These are phyloP conservation scores for Clonostachys rosea DNA, from an alignment of 2,329 filamentous ascomycete species.

Conservation along the genomic window DNA sequence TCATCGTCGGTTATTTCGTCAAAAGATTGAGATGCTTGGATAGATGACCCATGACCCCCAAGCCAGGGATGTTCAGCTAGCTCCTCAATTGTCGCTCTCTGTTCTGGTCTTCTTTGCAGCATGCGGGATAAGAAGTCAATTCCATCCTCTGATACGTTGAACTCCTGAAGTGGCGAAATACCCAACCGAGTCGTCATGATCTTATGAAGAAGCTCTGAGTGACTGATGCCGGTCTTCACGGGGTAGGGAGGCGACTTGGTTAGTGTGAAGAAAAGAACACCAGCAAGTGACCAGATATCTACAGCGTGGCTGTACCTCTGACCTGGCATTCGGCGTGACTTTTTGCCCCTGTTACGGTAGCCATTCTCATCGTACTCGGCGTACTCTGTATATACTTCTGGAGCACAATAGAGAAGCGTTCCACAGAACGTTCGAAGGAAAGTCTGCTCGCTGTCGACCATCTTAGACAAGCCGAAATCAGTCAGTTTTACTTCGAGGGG, in stretches of 20 bases:
- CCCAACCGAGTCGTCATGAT: slow-evolving; percentile 80
- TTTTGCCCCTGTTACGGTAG: slow-evolving; percentile 58
- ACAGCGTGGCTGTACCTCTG: slow-evolving; percentile 86
- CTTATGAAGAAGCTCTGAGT: slow-evolving; percentile 74
- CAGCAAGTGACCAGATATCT: slow-evolving; percentile 94
- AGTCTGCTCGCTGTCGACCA: slow-evolving; percentile 83
- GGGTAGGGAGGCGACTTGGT: slow-evolving; percentile 77
- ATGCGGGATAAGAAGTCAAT: slow-evolving; percentile 75
- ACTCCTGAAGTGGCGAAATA: slow-evolving; percentile 53
- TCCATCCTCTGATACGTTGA: slow-evolving; percentile 58
- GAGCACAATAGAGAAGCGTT: slow-evolving; percentile 91
- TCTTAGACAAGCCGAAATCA: slow-evolving; percentile 95
- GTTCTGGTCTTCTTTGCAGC: slow-evolving; percentile 73
- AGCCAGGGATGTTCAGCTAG: slow-evolving; percentile 76
- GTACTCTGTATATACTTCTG: slow-evolving; percentile 85
- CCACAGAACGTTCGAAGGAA: slow-evolving; percentile 96
- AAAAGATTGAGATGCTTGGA: slow-evolving; percentile 38
- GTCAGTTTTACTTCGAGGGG: slow-evolving; percentile 87
- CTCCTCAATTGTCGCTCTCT: slow-evolving; percentile 68
- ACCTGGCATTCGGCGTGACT: slow-evolving; percentile 50
- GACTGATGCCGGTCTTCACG: slow-evolving; percentile 69
- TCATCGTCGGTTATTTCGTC: slow-evolving; percentile 60
- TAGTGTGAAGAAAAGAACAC: slow-evolving; percentile 85
- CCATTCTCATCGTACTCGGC: slow-evolving; percentile 64
- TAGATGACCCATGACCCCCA: slow-evolving; percentile 16